phyloP scores from a whole-genome alignment of 768 basidiomycete species.

The Collybia mongolica region DNA sequence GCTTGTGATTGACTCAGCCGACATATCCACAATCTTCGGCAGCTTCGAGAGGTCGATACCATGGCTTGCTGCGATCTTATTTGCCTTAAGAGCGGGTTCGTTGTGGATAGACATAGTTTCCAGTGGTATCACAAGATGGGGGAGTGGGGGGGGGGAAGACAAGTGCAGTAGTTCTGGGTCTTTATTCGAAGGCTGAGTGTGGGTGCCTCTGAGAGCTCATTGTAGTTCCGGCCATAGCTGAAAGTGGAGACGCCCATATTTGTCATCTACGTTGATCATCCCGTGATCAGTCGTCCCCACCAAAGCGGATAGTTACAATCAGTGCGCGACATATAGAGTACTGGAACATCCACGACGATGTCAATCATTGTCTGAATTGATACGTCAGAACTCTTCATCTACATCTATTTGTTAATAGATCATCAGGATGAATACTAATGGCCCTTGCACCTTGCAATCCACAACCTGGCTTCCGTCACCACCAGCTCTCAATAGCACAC shows the following conservation, averaged over 20 bases:
- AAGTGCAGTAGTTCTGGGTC: neutral
- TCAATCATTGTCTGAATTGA: too few relatives aligned
- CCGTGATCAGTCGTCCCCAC: too few relatives aligned
- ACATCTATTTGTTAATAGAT: too few relatives aligned
- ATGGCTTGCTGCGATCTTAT: conserved; percentile 27
- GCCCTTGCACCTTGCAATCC: too few relatives aligned
- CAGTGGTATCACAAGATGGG: neutral
- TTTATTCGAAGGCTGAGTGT: neutral
- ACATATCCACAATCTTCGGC: conserved; percentile 39
- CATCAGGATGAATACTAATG: too few relatives aligned
- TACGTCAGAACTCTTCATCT: too few relatives aligned
- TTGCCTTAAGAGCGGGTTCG: conserved; percentile 25
- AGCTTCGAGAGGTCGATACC: conserved; percentile 40
- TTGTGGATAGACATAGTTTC: neutral
- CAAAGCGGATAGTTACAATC: too few relatives aligned
- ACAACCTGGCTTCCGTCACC: too few relatives aligned
- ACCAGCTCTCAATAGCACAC: too few relatives aligned
- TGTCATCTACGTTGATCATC: neutral
- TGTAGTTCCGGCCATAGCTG: neutral
- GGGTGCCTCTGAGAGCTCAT: neutral
- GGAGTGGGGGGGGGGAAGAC: neutral
- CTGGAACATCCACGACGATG: too few relatives aligned
- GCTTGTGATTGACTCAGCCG: conserved; percentile 37
- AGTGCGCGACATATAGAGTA: too few relatives aligned
- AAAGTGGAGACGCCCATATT: neutral